Evolutionary conservation across 805 yeast species (phyloP).

Genomic region (Candida nonsorbophila): DNA sequence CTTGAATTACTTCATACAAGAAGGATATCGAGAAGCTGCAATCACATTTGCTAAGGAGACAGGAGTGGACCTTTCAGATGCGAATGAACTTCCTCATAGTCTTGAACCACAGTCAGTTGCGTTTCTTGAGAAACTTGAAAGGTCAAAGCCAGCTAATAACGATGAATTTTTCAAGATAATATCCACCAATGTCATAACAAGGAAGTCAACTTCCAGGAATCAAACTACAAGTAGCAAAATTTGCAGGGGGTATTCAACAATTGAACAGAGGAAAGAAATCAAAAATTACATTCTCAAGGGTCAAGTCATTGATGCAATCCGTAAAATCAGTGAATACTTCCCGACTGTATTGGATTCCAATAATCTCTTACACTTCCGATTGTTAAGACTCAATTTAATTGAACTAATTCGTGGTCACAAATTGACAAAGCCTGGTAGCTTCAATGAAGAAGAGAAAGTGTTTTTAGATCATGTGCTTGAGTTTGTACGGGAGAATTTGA

Average conservation of each 20-base stretch:
- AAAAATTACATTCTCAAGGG: conserved; percentile 54
- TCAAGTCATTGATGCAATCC: conserved; percentile 53
- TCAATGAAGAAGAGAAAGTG: conserved; percentile 25
- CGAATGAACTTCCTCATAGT: not conserved
- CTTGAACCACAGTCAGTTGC: conserved; percentile 5
- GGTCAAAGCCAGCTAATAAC: conserved; percentile 8
- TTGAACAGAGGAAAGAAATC: conserved; percentile 48
- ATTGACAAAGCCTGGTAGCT: conserved; percentile 6
- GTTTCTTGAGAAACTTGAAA: conserved; percentile 7
- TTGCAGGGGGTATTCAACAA: conserved; percentile 42
- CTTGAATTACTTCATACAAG: conserved; percentile 69
- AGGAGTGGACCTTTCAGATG: conserved; percentile 19
- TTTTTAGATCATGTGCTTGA: conserved; percentile 51
- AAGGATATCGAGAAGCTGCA: conserved; percentile 73
- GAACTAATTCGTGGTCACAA: conserved; percentile 69
- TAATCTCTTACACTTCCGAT: conserved; percentile 62
- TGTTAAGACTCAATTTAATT: conserved; percentile 66
- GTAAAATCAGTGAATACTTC: conserved; percentile 49
- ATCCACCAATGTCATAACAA: conserved; percentile 6
- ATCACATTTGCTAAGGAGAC: conserved; percentile 55
- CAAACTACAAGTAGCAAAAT: conserved; percentile 7
- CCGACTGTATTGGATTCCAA: conserved; percentile 64
- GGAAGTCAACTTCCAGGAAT: conserved; percentile 1
- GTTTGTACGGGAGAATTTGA: conserved; percentile 59
- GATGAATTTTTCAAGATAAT: conserved; percentile 9